A percentile compares a stretch with the other conserved stretches of the same genome.
phyloP scores from a whole-genome alignment of 148 eudicot species.

The Silene conica region DNA sequence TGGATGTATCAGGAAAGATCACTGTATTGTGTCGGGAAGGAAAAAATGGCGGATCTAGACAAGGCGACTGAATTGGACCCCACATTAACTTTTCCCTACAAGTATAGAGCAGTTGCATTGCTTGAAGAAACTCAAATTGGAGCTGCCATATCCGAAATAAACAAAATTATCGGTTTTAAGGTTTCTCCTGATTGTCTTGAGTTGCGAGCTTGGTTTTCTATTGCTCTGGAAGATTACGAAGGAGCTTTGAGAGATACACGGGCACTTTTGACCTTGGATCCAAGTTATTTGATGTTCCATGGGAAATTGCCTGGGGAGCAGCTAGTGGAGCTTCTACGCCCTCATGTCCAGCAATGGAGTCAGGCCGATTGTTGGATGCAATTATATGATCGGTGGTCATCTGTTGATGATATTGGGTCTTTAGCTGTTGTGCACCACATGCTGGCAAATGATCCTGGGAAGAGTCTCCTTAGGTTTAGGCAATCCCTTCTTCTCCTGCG shows the following conservation, averaged over 20 bases:
- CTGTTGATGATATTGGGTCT: constrained; percentile 89
- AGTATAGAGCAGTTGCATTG: constrained; percentile 60
- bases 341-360: constrained; percentile 54
- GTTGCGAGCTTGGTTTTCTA: constrained; percentile 74
- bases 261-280: constrained; percentile 70
- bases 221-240: constrained; percentile 63
- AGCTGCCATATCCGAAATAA: constrained; percentile 59
- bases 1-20: constrained; percentile 96
- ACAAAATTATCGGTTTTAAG: constrained; percentile 63
- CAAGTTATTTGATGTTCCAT: constrained; percentile 56
- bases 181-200: constrained; percentile 79
- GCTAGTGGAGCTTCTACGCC: constrained; percentile 51
- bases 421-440: constrained; percentile 78
- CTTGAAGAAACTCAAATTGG: constrained; percentile 46
- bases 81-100: constrained; percentile 67
- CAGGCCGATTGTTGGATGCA: constrained; percentile 89
- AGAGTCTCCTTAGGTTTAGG: constrained; percentile 71
- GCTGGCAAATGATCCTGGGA: constrained; percentile 70
- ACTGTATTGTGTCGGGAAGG: constrained; percentile 61
- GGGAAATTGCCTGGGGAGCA: constrained; percentile 64
- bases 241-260: constrained; percentile 70
- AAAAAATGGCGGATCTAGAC: constrained; percentile 56
- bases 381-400: constrained; percentile 80
- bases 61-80: constrained; percentile 72
- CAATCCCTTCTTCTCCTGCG: constrained; percentile 80